Evolutionary conservation across 2,329 filamentous ascomycete genomes (phyloP).

Genomic region (Beauveria australis): DNA sequence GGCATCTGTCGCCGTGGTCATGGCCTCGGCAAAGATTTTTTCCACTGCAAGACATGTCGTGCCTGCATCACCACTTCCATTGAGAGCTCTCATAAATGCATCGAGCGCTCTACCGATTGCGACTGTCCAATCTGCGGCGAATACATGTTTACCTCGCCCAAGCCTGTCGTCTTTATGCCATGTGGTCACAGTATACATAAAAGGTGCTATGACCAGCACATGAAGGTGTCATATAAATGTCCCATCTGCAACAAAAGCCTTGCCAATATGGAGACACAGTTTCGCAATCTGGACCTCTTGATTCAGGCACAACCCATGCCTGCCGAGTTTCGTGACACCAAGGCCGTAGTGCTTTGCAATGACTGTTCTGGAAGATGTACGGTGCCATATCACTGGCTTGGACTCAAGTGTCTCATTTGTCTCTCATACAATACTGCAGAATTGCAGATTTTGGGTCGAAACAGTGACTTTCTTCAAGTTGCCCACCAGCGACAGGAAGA

Average conservation of each 20-base stretch:
- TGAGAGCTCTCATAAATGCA: slow-evolving; percentile 79
- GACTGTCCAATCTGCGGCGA: slow-evolving; percentile 96
- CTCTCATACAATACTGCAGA: slow-evolving; percentile 63
- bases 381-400: slow-evolving; percentile 88
- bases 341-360: slow-evolving; percentile 83
- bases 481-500: slow-evolving; percentile 17
- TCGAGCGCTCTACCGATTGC: slow-evolving; percentile 88
- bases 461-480: slow-evolving; percentile 20
- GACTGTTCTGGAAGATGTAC: slow-evolving; percentile 86
- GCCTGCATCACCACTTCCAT: slow-evolving; percentile 90
- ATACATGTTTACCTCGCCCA: slow-evolving; percentile 88
- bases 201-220: slow-evolving; percentile 79
- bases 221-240: slow-evolving; percentile 87
- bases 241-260: slow-evolving; percentile 94
- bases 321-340: slow-evolving; percentile 66
- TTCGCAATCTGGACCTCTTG: slow-evolving; percentile 80
- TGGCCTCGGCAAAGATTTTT: slow-evolving; percentile 92
- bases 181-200: slow-evolving; percentile 96
- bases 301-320: slow-evolving; percentile 93
- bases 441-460: slow-evolving; percentile 48
- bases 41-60: slow-evolving; percentile 96
- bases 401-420: slow-evolving; percentile 75
- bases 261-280: slow-evolving; percentile 95
- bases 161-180: slow-evolving; percentile 84
- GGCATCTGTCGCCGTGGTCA: slow-evolving; percentile 88